Base-by-base conservation (phyloP, 2,329 filamentous ascomycete genomes). In the Cladosporium sp. region DNA sequence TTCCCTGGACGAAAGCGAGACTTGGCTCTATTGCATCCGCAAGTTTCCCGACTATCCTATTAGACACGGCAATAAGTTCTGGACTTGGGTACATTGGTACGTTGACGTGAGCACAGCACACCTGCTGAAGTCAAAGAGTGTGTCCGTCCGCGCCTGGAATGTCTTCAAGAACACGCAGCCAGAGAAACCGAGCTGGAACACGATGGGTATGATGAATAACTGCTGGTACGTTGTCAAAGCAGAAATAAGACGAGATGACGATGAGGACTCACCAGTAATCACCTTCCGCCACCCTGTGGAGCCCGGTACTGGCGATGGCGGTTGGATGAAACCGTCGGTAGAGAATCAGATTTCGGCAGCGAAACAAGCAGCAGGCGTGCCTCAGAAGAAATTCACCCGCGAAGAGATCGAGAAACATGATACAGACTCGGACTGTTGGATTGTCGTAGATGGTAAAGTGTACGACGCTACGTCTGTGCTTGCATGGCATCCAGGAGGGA, bases 191-290 rank as follows among this genome's bases (percentile, higher is more conserved):
- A 68, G 66, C 4, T 82, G 79, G 79, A 81, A 80, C 58, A 70
- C 78, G 1, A 73, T 78, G 74, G 78, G 76, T 10, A 80, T 81
- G 77, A 81, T 82, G 79, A 82, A 82, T 65, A 82, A 81, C 44
- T 75, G 74, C 59, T 79, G 75, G 75, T 81, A 81, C 60, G 59
- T 66, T 1, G 74, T 82, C 13, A 74, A 73, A 45, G 66, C 74
- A 0, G 73, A 77, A 35, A 72, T 77, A 3, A 56, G 67, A 0
- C 66, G 71, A n/a, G 66, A 68, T 13, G 60, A 67, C 15, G 39
- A 28, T 6, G 66, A 69, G 9, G 66, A 70, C 1, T 63, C 65
- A 4, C 61, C 72, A 1, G 65, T 62, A 2, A 69, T 79, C 3
- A 56, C 73, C n/a, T 81, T 80, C 63, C 71, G 71, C 12, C 79